Conservation (phyloP, 2,329 filamentous ascomycete species). For the Diplocarpon mali region DNA sequence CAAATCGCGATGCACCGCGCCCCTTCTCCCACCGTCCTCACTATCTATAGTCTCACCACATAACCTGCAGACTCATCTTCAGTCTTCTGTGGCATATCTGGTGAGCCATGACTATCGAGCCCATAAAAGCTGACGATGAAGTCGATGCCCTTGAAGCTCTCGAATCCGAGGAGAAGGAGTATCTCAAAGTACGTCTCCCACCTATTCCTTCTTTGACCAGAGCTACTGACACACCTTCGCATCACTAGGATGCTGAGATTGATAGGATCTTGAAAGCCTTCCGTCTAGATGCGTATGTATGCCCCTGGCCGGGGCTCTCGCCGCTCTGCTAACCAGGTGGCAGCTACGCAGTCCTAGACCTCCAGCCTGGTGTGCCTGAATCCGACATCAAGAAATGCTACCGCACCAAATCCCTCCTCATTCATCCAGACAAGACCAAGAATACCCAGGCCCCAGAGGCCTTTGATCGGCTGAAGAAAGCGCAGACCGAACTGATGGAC, state of each 20-base stretch:
- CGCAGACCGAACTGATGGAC: constrained; percentile 81
- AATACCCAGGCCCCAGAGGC: constrained; percentile 87
- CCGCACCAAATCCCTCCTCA: constrained; percentile 95
- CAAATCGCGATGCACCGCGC: too few relatives aligned
- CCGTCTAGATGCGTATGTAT: constrained; percentile 56
- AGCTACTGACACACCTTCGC: constrained; percentile 5
- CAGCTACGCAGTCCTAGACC: constrained; percentile 86
- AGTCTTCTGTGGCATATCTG: constrained; percentile 15
- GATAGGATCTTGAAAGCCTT: constrained; percentile 90
- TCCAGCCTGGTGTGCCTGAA: constrained; percentile 89
- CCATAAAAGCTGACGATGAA: constrained; percentile 38
- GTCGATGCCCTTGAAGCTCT: constrained; percentile 70
- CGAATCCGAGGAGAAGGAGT: constrained; percentile 78
- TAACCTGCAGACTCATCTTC: constrained; percentile 6
- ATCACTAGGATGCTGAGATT: constrained; percentile 77
- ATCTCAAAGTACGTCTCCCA: constrained; percentile 57
- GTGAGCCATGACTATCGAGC: constrained; percentile 25
- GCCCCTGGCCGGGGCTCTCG: neutral
- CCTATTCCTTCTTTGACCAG: neutral
- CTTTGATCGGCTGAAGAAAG: constrained; percentile 93
- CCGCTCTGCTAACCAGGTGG: neutral
- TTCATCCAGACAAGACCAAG: constrained; percentile 95
- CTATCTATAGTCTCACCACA: neutral
- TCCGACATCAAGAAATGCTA: constrained; percentile 92
- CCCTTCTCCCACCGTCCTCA: neutral